phyloP scores from a whole-genome alignment of 2,329 filamentous ascomycete genomes.

The Verticillium zaregamsianum region DNA sequence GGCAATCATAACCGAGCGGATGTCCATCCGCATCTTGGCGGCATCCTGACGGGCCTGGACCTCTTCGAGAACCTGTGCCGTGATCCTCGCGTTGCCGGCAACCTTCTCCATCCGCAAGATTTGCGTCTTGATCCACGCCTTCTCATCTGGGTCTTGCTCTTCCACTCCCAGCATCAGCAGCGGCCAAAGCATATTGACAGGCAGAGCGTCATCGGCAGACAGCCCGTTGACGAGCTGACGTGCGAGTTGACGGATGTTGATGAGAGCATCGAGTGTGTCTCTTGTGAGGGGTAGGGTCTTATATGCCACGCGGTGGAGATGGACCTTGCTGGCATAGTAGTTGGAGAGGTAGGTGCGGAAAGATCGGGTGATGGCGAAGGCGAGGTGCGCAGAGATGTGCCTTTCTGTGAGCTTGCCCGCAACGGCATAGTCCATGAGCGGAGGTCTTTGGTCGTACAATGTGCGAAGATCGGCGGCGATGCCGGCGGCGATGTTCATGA shows the following conservation, averaged over 20 bases:
- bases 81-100: constrained; percentile 38
- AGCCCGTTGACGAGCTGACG: constrained; percentile 37
- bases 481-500: constrained; percentile 48
- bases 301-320: constrained; percentile 54
- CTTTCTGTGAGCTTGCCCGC: constrained; percentile 44
- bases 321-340: constrained; percentile 51
- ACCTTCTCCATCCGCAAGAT: constrained; percentile 44
- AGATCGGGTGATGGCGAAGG: constrained; percentile 45
- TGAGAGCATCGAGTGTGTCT: constrained; percentile 42
- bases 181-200: constrained; percentile 55
- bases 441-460: constrained; percentile 45
- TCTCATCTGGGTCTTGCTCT: constrained; percentile 43
- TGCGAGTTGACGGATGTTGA: constrained; percentile 43
- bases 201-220: constrained; percentile 39
- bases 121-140: constrained; percentile 45
- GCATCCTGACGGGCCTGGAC: constrained; percentile 39
- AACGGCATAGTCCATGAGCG: constrained; percentile 52
- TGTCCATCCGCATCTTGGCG: constrained; percentile 34
- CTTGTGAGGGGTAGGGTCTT: constrained; percentile 46
- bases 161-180: constrained; percentile 52
- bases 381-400: constrained; percentile 43
- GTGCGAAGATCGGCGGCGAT: constrained; percentile 47
- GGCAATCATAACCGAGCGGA: constrained; percentile 40
- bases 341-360: constrained; percentile 53
- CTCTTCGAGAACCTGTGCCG: constrained; percentile 40